These are phyloP conservation scores for Penicillium sp. DNA, from an alignment of 2,329 filamentous ascomycete genomes.

Conservation along the genomic window DNA sequence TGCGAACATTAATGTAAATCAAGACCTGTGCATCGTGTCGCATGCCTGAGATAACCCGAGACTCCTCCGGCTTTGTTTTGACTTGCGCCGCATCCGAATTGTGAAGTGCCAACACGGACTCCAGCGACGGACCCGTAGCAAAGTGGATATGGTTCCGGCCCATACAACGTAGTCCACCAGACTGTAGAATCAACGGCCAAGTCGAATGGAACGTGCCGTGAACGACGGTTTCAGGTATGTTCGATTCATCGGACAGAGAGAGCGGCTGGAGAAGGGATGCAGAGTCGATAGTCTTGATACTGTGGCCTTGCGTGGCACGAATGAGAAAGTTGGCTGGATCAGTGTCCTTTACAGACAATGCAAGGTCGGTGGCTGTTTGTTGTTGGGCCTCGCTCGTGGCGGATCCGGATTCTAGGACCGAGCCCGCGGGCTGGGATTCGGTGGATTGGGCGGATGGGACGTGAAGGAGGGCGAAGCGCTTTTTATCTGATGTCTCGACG, in stretches of 20 bases:
- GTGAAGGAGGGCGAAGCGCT: slow-evolving; percentile 77
- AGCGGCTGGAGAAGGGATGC: slow-evolving; percentile 67
- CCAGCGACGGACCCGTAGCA: slow-evolving; percentile 63
- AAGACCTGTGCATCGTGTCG: slow-evolving; percentile 70
- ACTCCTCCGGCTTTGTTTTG: slow-evolving; percentile 18
- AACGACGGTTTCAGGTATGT: slow-evolving; percentile 64
- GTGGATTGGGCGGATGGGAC: slow-evolving; percentile 32
- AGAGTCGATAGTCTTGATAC: slow-evolving; percentile 67
- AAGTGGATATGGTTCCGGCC: slow-evolving; percentile 85
- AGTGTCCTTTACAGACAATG: slow-evolving; percentile 37
- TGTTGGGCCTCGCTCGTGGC: slow-evolving; percentile 31
- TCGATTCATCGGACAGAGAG: slow-evolving; percentile 50
- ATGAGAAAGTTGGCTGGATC: slow-evolving; percentile 73
- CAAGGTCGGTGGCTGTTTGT: slow-evolving; percentile 33
- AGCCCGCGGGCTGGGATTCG: slow-evolving; percentile 17
- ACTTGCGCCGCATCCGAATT: slow-evolving; percentile 17
- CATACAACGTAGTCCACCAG: slow-evolving; percentile 78
- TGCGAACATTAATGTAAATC: slow-evolving; percentile 69
- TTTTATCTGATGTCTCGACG: slow-evolving; percentile 77
- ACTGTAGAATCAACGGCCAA: slow-evolving; percentile 69
- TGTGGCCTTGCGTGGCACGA: slow-evolving; percentile 93
- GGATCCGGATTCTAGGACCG: slow-evolving; percentile 20
- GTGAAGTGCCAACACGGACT: slow-evolving; percentile 31
- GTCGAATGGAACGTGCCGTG: slow-evolving; percentile 86
- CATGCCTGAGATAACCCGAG: slow-evolving; percentile 72